Evolutionary conservation across 495 filamentous ascomycete species (phyloP), one percentile per base, ranked within the genome.

Genomic region (Xylaria telfairii): DNA sequence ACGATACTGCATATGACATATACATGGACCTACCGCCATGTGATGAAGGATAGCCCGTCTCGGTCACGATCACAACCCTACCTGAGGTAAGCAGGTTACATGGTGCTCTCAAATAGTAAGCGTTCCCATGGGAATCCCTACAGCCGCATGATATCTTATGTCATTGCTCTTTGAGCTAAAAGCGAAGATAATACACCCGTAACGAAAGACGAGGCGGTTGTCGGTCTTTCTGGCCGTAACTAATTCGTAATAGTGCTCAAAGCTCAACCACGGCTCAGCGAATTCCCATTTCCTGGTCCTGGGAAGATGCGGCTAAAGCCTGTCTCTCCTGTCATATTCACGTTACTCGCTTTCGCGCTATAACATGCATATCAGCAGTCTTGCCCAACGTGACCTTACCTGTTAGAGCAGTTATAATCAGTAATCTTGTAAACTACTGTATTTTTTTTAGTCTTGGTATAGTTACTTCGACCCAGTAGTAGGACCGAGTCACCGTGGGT

Each of bases 1-100:
- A 69, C 56, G 67, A 56, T 70, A 65, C 61, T 70, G 68, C 68
- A 70, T 70, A 70, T 70, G 68, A 42, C 61, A 70, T 70, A 49
- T 65, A 70, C 68, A 70, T 70, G 42, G 39, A 32, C 39, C 12
- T 42, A 19, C 32, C 24, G 61, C 60, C 68, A 70, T 70, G 68
- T 70, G 61, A 70, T 70, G 49, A 17, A 39, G 39, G 30, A 44
- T 37, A 39, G n/a, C 46, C 47, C 26, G 47, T 54, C 34, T 44
- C 39, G 47, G 37, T 34, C 47, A 49, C 44, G 6, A 7, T 37
- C 0, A 19, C 49, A 47, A 64, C 47, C 47, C 15, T 32, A 24
- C 49, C 54, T 62, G 21, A 26, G 30, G 39, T 15, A 34, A 41
- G 42, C 67, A 61, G 53, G 41, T 44, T 30, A 32, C 21, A 59